Evolutionary conservation across 2,329 filamentous ascomycete genomes (phyloP).

Genomic region (Kalmusia sp.): DNA sequence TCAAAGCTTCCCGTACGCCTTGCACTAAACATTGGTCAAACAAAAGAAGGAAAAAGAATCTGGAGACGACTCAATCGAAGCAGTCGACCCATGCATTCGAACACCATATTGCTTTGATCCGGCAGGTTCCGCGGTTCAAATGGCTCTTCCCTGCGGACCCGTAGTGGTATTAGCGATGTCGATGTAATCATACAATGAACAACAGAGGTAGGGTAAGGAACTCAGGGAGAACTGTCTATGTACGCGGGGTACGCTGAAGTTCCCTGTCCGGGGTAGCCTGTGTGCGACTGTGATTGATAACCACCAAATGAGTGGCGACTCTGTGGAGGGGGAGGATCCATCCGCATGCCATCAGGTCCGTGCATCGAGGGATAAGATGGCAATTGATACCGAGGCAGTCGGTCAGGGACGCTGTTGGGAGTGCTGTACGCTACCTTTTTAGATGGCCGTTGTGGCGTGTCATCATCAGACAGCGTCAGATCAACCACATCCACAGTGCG

Average conservation of each 20-base stretch:
- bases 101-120: neutral
- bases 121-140: constrained; percentile 6
- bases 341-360: constrained; percentile 21
- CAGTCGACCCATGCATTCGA: neutral
- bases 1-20: neutral
- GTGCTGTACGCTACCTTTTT: constrained; percentile 52
- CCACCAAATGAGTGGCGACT: constrained; percentile 11
- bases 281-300: constrained; percentile 13
- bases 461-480: constrained; percentile 57
- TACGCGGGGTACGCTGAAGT: constrained; percentile 34
- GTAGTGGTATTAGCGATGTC: constrained; percentile 28
- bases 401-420: constrained; percentile 44
- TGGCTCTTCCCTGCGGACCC: constrained; percentile 43
- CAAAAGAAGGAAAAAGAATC: neutral
- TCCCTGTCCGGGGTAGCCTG: constrained; percentile 27
- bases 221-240: constrained; percentile 36
- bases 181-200: constrained; percentile 19
- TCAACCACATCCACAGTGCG: constrained; percentile 57
- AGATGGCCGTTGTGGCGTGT: constrained; percentile 48
- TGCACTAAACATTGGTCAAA: constrained; percentile 2
- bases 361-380: constrained; percentile 27
- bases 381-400: constrained; percentile 36
- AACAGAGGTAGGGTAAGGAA: constrained; percentile 13
- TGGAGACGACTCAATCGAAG: neutral
- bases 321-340: constrained; percentile 29